Evolutionary conservation across 2,329 filamentous ascomycete genomes (phyloP), one percentile per base, ranked within the genome.

Genomic region (Penicillium carneum): DNA sequence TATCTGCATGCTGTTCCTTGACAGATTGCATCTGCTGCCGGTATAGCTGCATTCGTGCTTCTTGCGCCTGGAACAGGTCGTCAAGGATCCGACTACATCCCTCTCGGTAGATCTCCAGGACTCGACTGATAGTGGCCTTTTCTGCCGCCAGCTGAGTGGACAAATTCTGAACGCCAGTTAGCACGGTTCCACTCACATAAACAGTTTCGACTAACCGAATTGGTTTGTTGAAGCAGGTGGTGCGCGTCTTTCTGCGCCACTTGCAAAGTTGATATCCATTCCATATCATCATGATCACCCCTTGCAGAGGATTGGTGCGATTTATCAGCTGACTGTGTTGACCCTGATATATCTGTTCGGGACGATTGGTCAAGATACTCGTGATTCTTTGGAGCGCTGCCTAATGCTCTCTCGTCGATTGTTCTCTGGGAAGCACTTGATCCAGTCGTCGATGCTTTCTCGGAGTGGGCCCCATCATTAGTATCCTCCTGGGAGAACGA

Each of bases 131-230:
- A 1, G 78, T 79, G 4, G 74, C 75, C 65, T 84, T 82, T 46
- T 80, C 77, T n/a, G 80, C 76, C 9, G 82, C 74, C 18, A 86
- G 75, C 57, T 83, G 77, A 1, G 70, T 76, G 9, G 81, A 67
- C 10, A 85, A 75, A 18, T 74, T 74, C 72, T 83, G 65, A n/a
- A 7, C 48, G 29, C 23, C 14, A 33, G 64, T 56, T 39, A 57
- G 52, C 10, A 45, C 26, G 38, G 11, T 55, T 12, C 11, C 8
- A 18, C 45, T 18, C 4, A 18, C 16, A n/a, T 11, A 33, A 42
- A 6, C 18, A 53, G 18, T 14, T 14, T 14, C 1, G 16, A 64
- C 74, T 65, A 65, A 77, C 76, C 57, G 71, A 61, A 42, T 69
- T 74, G 3, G 71, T 74, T 49, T 69, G 63, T 20, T 69, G 41